Percentiles rank a stretch among this genome's conserved stretches.
Conservation (phyloP, 345 rosid species). For the Corchorus olitorius region DNA sequence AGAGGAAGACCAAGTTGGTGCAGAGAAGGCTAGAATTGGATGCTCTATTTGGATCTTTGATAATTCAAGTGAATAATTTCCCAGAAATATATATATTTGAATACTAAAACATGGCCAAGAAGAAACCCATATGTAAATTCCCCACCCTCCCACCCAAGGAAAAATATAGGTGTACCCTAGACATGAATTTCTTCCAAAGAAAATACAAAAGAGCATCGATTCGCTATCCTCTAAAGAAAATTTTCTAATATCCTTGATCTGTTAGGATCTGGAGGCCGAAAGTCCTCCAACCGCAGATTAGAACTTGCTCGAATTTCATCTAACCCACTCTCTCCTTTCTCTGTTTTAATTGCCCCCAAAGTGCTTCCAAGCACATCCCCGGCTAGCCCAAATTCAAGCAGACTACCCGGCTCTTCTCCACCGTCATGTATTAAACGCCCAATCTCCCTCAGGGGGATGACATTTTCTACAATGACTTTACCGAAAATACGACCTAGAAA, state of each 20-base stretch:
- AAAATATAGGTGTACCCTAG: constrained; percentile 33
- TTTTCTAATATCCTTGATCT: constrained; percentile 69
- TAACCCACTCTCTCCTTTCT: constrained; percentile 60
- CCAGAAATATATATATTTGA: not conserved
- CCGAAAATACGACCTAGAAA: constrained; percentile 74
- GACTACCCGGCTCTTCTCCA: constrained; percentile 72
- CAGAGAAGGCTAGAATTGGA: not conserved
- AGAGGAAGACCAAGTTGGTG: not conserved
- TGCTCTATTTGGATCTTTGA: constrained; percentile 6
- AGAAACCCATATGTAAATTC: constrained; percentile 28
- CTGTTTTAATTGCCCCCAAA: constrained; percentile 57
- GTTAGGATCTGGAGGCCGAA: constrained; percentile 57
- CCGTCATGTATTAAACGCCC: constrained; percentile 61
- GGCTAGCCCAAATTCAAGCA: constrained; percentile 66
- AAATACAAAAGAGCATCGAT: constrained; percentile 36
- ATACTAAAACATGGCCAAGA: constrained; percentile 23
- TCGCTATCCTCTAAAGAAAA: constrained; percentile 59
- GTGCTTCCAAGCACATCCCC: constrained; percentile 82
- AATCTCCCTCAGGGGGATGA: constrained; percentile 55
- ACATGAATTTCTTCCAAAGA: constrained; percentile 29
- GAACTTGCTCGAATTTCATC: constrained; percentile 55
- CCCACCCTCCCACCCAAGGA: constrained; percentile 26
- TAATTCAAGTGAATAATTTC: constrained; percentile 15
- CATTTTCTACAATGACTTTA: constrained; percentile 50
- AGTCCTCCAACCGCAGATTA: constrained; percentile 66